phyloP scores from a whole-genome alignment of 176 grass and related monocot genomes.

The Typha latifolia region DNA sequence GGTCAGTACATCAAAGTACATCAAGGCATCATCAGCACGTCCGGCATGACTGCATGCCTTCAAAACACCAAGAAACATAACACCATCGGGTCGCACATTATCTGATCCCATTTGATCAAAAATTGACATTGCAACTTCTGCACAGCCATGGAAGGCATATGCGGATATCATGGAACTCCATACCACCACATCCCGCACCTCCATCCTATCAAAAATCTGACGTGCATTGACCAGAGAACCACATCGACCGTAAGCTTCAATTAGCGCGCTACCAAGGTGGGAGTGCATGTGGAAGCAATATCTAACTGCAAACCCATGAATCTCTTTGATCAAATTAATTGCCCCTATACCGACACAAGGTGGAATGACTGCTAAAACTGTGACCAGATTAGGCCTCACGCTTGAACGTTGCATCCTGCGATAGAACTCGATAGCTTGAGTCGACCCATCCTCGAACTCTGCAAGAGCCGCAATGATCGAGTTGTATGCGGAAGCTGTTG shows the following conservation, averaged over 20 bases:
- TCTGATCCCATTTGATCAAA: conserved; percentile 47
- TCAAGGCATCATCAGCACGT: conserved; percentile 36
- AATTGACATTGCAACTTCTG: conserved; percentile 27
- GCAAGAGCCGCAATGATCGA: conserved; percentile 32
- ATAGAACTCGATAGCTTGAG: conserved; percentile 40
- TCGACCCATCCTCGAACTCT: conserved; percentile 14
- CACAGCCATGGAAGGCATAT: conserved; percentile 56
- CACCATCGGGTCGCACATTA: conserved; percentile 34
- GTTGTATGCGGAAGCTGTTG: conserved; percentile 48
- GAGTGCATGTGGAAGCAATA: conserved; percentile 21
- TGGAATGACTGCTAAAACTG: conserved; percentile 36
- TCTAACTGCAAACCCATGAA: conserved; percentile 44
- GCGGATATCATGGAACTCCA: conserved; percentile 58
- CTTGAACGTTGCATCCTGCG: conserved; percentile 31
- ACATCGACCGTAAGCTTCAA: conserved; percentile 51
- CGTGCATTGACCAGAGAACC: conserved; percentile 24
- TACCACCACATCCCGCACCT: conserved; percentile 44
- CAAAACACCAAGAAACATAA: conserved; percentile 55
- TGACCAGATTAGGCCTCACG: conserved; percentile 35
- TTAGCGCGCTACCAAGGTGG: conserved; percentile 43
- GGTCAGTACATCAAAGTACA: conserved; percentile 51
- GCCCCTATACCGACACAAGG: conserved; percentile 18
- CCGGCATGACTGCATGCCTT: conserved; percentile 57
- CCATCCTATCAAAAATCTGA: conserved; percentile 33
- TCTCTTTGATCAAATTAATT: conserved; percentile 36